These are phyloP conservation scores for Poterioochromonas sp. DNA, from an alignment of 352 stramenopile species.

Conservation along the genomic window DNA sequence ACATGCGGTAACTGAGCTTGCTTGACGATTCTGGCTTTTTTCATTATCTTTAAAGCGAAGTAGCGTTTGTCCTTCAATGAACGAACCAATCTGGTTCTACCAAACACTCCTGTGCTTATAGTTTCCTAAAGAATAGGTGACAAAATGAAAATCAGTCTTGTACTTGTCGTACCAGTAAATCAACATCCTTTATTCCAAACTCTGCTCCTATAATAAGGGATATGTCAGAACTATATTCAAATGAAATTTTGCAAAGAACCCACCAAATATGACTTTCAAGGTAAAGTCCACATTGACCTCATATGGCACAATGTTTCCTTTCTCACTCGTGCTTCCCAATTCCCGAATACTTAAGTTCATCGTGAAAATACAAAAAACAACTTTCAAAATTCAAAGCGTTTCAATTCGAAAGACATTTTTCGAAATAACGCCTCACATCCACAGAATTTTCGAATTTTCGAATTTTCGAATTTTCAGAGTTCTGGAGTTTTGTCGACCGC, in stretches of 20 bases:
- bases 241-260: background rate
- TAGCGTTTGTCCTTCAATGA: constrained; percentile 44
- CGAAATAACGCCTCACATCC: too few relatives aligned
- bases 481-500: too few relatives aligned
- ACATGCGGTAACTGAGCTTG: constrained; percentile 76
- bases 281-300: constrained; percentile 20
- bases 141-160: background rate
- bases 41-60: constrained; percentile 80
- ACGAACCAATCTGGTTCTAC: constrained; percentile 63
- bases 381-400: too few relatives aligned
- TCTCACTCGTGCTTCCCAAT: too few relatives aligned
- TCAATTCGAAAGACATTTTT: too few relatives aligned
- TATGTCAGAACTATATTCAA: background rate
- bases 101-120: constrained; percentile 81
- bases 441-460: too few relatives aligned
- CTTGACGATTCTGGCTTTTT: constrained; percentile 75
- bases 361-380: too few relatives aligned
- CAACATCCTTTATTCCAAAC: constrained; percentile 4
- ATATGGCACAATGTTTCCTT: background rate
- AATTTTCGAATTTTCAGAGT: too few relatives aligned
- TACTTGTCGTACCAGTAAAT: background rate
- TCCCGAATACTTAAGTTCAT: too few relatives aligned
- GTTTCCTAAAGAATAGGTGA: background rate
- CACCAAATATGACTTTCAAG: background rate
- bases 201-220: background rate